Evolutionary conservation across 2,329 filamentous ascomycete species (phyloP).

Genomic region (Talaromyces rugulosus): DNA sequence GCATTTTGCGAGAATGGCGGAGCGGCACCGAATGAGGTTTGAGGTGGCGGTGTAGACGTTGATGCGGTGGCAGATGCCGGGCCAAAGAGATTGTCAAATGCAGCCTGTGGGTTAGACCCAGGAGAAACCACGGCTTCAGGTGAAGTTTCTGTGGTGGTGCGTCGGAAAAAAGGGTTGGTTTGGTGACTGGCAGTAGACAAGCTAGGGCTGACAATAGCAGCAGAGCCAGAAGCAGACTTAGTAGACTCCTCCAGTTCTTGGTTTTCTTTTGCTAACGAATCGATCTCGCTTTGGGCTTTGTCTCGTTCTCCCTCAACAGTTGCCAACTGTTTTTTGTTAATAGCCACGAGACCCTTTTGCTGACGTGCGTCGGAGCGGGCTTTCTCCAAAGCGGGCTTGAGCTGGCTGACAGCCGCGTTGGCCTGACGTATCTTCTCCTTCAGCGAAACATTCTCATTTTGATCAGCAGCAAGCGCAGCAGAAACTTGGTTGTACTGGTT

Average conservation of each 20-base stretch:
- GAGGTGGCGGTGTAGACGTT: slow-evolving; percentile 44
- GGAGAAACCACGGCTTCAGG: slow-evolving; percentile 50
- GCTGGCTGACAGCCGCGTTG: slow-evolving; percentile 75
- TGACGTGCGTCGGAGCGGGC: slow-evolving; percentile 86
- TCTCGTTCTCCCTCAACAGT: slow-evolving; percentile 87
- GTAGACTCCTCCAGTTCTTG: slow-evolving; percentile 52
- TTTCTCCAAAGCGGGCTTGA: slow-evolving; percentile 91
- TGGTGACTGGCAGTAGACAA: slow-evolving; percentile 59
- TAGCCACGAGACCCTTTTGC: slow-evolving; percentile 92
- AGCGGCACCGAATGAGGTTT: slow-evolving; percentile 59
- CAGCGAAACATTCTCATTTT: slow-evolving; percentile 78
- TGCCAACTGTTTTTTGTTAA: slow-evolving; percentile 95
- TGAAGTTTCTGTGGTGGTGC: slow-evolving; percentile 42
- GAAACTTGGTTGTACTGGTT: slow-evolving; percentile 74
- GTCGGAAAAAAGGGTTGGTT: slow-evolving; percentile 94
- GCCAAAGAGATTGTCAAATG: slow-evolving; percentile 85
- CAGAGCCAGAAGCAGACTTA: slow-evolving; percentile 36
- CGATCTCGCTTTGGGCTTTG: slow-evolving; percentile 76
- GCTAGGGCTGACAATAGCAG: slow-evolving; percentile 63
- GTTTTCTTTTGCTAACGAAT: slow-evolving; percentile 60
- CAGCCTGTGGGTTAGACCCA: slow-evolving; percentile 57
- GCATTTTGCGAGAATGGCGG: slow-evolving; percentile 34
- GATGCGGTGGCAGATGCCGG: slow-evolving; percentile 55
- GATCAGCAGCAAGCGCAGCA: slow-evolving; percentile 73
- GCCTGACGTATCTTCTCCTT: slow-evolving; percentile 83